phyloP scores from a whole-genome alignment of 306 rosid genomes.

The Alnus rubra region DNA sequence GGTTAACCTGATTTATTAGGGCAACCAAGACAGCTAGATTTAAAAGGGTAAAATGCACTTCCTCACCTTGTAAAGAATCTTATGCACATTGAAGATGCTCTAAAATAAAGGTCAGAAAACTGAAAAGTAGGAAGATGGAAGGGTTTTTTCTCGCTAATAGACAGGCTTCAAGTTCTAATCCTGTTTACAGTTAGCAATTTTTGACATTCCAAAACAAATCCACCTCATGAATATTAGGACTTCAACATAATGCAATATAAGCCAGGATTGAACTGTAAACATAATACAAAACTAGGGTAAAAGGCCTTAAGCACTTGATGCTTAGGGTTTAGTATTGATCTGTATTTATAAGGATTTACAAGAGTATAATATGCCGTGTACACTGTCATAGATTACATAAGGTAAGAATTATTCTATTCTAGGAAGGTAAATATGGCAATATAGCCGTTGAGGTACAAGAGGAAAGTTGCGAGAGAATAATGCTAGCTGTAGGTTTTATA shows the following conservation, averaged over 20 bases:
- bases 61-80: not conserved
- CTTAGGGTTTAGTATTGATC: too few species aligned
- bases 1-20: conserved; percentile 21
- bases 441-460: too few species aligned
- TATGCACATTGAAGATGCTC: conserved; percentile 17
- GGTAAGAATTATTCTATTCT: too few species aligned
- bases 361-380: too few species aligned
- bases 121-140: conserved; percentile 12
- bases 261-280: not conserved
- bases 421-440: too few species aligned
- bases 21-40: conserved; percentile 23
- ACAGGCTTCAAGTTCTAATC: not conserved
- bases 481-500: too few species aligned
- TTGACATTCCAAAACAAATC: not conserved
- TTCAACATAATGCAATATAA: not conserved
- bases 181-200: not conserved
- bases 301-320: too few species aligned
- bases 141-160: conserved; percentile 4
- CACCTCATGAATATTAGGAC: not conserved
- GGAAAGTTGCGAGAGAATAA: too few species aligned
- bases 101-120: conserved; percentile 15
- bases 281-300: too few species aligned
- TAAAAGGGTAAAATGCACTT: conserved; percentile 2
- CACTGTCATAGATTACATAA: too few species aligned
- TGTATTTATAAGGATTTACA: too few species aligned